These are phyloP conservation scores for Pseudocercospora fuligena DNA, from an alignment of 2,329 filamentous ascomycete species.

Conservation along the genomic window DNA sequence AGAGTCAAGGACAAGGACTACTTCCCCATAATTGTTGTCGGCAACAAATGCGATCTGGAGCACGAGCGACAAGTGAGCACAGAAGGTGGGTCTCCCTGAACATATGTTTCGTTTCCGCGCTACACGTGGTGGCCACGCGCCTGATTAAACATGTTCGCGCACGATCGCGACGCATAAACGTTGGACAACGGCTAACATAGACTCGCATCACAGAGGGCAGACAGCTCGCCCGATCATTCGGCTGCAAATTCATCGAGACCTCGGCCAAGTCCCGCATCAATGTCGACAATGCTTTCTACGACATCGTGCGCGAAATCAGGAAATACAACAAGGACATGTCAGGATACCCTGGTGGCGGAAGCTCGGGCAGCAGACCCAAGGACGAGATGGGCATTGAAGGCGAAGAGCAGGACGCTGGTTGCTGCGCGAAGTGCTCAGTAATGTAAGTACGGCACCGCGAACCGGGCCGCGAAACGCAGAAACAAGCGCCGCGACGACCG, in stretches of 20 bases:
- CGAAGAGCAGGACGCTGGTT: conserved; percentile 68
- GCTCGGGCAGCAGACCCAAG: conserved; percentile 47
- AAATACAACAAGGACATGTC: conserved; percentile 99
- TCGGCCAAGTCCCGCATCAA: conserved; percentile 98
- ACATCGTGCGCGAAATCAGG: conserved; percentile 96
- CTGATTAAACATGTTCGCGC: conserved; percentile 19
- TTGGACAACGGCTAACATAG: conserved; percentile 21
- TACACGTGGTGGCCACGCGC: conserved; percentile 30
- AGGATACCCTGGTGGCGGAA: conserved; percentile 70
- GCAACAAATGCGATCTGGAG: conserved; percentile 99
- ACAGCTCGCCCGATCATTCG: conserved; percentile 81
- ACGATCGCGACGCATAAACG: conserved; percentile 5
- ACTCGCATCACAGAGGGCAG: conserved; percentile 73
- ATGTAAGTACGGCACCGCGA: conserved; percentile 64
- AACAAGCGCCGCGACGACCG: conserved; percentile 2
- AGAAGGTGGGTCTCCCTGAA: conserved; percentile 69
- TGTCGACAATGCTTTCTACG: conserved; percentile 97
- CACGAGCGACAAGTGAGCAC: conserved; percentile 86
- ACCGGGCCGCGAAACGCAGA: conserved; percentile 7
- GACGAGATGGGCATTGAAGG: conserved; percentile 82
- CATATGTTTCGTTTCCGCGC: conserved; percentile 13
- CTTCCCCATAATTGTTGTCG: conserved; percentile 98
- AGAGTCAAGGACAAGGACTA: conserved; percentile 99
- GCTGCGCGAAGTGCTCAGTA: conserved; percentile 84
- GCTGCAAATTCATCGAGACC: conserved; percentile 98